These are phyloP conservation scores for Phytophthora rubi DNA, from an alignment of 352 stramenopile species.

Conservation along the genomic window DNA sequence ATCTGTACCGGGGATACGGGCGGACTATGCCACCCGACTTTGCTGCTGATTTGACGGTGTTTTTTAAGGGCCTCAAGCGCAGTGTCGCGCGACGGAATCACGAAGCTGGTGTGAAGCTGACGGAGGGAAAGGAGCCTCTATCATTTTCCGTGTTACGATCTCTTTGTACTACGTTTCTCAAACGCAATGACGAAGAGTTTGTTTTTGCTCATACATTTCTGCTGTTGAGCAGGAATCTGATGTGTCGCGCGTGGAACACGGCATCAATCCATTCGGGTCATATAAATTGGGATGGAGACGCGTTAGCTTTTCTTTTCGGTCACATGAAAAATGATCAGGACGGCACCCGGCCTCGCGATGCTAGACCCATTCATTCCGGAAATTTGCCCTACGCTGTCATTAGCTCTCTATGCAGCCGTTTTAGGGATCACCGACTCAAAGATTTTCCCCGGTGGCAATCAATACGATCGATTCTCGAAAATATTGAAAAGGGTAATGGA, in stretches of 20 bases:
- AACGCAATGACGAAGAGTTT: constrained; percentile 1
- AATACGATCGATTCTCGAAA: constrained; percentile 37
- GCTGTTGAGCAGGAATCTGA: constrained; percentile 19
- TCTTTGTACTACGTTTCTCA: background rate
- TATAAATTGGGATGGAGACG: constrained; percentile 22
- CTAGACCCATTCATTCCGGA: constrained; percentile 26
- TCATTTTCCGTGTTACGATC: constrained; percentile 10
- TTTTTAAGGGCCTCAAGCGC: constrained; percentile 22
- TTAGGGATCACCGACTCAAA: constrained; percentile 5
- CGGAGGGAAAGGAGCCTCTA: constrained; percentile 16
- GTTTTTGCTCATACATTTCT: constrained; percentile 18
- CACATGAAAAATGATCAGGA: constrained; percentile 46
- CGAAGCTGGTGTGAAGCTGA: constrained; percentile 17
- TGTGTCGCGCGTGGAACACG: constrained; percentile 18
- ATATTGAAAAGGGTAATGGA: constrained; percentile 15
- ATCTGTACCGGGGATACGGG: constrained; percentile 4
- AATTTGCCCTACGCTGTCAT: constrained; percentile 28
- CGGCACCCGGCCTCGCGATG: constrained; percentile 20
- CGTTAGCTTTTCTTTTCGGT: constrained; percentile 26
- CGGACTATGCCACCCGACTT: background rate
- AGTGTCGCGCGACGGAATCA: constrained; percentile 6
- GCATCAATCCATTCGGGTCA: constrained; percentile 14
- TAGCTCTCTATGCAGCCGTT: constrained; percentile 25
- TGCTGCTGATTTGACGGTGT: constrained; percentile 19
- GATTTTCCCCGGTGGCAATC: constrained; percentile 25